These are phyloP conservation scores for Tetradesmus obliquus DNA, from an alignment of 139 green algal species.

Conservation along the genomic window DNA sequence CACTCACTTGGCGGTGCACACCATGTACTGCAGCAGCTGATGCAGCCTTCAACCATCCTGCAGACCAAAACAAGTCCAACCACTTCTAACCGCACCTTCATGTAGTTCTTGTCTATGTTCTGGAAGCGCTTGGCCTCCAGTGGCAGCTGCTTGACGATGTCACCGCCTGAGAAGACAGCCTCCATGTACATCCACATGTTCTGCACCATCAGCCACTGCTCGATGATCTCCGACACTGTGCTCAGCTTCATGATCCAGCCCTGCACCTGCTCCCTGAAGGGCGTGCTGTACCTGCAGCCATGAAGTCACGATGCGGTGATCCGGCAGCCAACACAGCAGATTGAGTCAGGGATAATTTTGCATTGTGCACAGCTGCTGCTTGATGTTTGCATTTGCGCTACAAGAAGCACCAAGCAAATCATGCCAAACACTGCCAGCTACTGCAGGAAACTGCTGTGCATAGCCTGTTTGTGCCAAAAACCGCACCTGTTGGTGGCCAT, in stretches of 20 bases:
- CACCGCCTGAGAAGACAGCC: slow-evolving; percentile 92
- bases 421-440: background rate
- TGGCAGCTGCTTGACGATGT: slow-evolving; percentile 98
- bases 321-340: background rate
- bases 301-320: background rate
- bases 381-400: background rate
- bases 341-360: too few relatives aligned
- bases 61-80: too few relatives aligned
- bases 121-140: slow-evolving; percentile 95
- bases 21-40: background rate
- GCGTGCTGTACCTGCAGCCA: slow-evolving; percentile 71
- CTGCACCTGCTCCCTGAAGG: slow-evolving; percentile 89
- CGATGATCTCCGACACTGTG: slow-evolving; percentile 92
- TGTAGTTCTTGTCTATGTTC: slow-evolving; percentile 98
- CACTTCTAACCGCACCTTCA: slow-evolving; percentile 71
- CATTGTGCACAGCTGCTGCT: background rate
- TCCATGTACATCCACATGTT: slow-evolving; percentile 96
- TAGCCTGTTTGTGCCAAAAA: background rate
- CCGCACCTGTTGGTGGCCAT: slow-evolving; percentile 91
- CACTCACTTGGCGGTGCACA: background rate
- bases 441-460: too few relatives aligned
- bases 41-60: background rate
- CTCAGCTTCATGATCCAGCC: slow-evolving; percentile 87
- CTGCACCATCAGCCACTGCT: slow-evolving; percentile 94
- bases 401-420: background rate